Evolutionary conservation across 305 asterid genomes (phyloP).

Genomic region (Petunia hybrid): DNA sequence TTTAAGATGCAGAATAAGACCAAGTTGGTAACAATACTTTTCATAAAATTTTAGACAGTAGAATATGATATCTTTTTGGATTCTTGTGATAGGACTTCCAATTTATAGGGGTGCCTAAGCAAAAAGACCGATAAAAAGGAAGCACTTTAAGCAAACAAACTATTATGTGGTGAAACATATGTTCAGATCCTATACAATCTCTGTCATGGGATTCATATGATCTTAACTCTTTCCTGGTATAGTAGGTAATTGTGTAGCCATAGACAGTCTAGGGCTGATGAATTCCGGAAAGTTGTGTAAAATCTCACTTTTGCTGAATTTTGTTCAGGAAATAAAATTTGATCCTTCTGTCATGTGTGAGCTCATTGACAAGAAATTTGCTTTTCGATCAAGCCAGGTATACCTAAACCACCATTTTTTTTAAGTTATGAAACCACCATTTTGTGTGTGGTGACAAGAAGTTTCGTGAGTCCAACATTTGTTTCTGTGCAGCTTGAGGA

Average conservation of each 20-base stretch:
- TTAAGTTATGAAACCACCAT: not conserved
- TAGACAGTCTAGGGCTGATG: no score
- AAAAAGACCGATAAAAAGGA: not conserved
- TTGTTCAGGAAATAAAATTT: constrained; percentile 55
- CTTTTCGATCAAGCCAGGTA: constrained; percentile 53
- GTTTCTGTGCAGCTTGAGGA: constrained; percentile 57
- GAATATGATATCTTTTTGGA: not conserved
- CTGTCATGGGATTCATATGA: no score
- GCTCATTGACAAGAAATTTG: constrained; percentile 41
- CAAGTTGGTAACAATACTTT: constrained; percentile 8
- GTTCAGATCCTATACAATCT: not conserved
- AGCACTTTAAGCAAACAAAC: not conserved
- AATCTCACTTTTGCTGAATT: constrained; percentile 8
- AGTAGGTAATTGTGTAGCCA: constrained; percentile 16
- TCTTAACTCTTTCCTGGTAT: constrained; percentile 17
- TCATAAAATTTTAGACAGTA: not conserved
- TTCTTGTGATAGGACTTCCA: not conserved
- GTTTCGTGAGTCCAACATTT: constrained; percentile 32
- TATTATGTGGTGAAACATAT: not conserved
- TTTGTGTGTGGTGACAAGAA: not conserved
- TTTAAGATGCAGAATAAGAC: constrained; percentile 18
- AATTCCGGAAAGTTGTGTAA: not conserved
- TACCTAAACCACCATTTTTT: not conserved
- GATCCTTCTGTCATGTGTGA: constrained; percentile 55
- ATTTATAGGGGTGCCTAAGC: not conserved